Percentiles rank a stretch among this genome's conserved stretches.
Evolutionary conservation across 768 basidiomycete species (phyloP).

Genomic region (Hygrocybe punicea): DNA sequence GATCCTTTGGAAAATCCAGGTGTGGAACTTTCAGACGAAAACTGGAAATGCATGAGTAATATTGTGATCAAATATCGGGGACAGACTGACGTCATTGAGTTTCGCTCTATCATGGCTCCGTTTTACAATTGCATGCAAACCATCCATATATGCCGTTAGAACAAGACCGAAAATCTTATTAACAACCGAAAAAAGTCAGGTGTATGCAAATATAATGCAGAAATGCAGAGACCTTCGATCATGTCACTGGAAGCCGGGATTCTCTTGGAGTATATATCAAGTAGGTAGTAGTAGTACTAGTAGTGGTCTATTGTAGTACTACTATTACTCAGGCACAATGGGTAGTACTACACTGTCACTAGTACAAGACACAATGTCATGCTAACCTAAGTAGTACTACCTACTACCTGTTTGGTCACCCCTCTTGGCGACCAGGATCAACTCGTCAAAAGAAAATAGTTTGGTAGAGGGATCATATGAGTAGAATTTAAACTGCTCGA

Average conservation of each 20-base stretch:
- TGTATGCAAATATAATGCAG: background rate
- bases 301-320: too few relatives aligned
- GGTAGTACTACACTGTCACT: too few relatives aligned
- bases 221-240: constrained; percentile 5
- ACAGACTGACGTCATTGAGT: constrained; percentile 1
- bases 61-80: background rate
- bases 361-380: too few relatives aligned
- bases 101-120: background rate
- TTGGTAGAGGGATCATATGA: constrained; percentile 6
- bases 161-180: constrained; percentile 9
- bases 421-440: too few relatives aligned
- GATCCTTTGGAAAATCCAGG: background rate
- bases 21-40: background rate
- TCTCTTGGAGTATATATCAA: background rate
- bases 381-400: too few relatives aligned
- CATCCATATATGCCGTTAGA: constrained; percentile 4
- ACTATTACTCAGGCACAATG: too few relatives aligned
- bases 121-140: constrained; percentile 4
- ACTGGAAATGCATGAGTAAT: constrained; percentile 2
- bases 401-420: background rate
- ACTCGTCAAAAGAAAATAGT: background rate
- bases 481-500: constrained; percentile 4
- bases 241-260: constrained; percentile 1
- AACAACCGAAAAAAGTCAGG: constrained; percentile 5
- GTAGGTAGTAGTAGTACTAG: too few relatives aligned